Conservation (phyloP, 2,329 filamentous ascomycete genomes). For the Aspergillus fijiensis region DNA sequence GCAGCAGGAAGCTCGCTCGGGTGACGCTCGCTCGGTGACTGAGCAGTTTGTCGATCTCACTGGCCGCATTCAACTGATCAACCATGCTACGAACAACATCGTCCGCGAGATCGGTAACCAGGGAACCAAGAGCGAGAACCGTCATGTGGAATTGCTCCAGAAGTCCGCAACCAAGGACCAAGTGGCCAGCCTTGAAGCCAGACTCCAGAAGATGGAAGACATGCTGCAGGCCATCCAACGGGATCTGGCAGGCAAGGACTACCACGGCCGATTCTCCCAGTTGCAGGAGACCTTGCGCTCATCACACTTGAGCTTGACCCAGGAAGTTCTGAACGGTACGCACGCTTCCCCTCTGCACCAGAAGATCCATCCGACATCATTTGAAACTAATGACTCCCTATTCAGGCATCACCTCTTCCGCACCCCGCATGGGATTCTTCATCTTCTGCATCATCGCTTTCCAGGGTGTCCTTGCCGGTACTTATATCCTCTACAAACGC, state of each 20-base stretch:
- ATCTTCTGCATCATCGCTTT: conserved; percentile 72
- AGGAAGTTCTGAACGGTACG: conserved; percentile 53
- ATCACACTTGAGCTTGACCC: conserved; percentile 53
- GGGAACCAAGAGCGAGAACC: conserved; percentile 53
- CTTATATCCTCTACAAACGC: conserved; percentile 77
- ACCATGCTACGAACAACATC: conserved; percentile 59
- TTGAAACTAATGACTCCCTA: background rate
- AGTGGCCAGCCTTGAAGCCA: conserved; percentile 44
- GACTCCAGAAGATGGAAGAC: conserved; percentile 55
- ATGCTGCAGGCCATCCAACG: conserved; percentile 51
- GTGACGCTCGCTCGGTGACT: conserved; percentile 41
- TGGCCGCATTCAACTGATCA: conserved; percentile 68
- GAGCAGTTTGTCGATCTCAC: conserved; percentile 80
- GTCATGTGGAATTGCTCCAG: conserved; percentile 52
- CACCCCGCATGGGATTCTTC: conserved; percentile 60
- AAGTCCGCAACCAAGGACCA: conserved; percentile 39
- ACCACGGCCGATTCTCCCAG: conserved; percentile 54
- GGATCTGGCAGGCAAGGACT: conserved; percentile 59
- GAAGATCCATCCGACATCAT: background rate
- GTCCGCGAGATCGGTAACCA: conserved; percentile 53
- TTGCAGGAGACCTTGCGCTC: conserved; percentile 55
- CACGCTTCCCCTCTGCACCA: conserved; percentile 12
- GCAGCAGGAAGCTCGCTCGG: conserved; percentile 34
- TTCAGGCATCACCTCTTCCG: conserved; percentile 53
- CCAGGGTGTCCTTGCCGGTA: conserved; percentile 67